Percentiles rank a stretch among this genome's conserved stretches.
Evolutionary conservation across 768 basidiomycete species (phyloP).

Genomic region (Lepiota venenata): DNA sequence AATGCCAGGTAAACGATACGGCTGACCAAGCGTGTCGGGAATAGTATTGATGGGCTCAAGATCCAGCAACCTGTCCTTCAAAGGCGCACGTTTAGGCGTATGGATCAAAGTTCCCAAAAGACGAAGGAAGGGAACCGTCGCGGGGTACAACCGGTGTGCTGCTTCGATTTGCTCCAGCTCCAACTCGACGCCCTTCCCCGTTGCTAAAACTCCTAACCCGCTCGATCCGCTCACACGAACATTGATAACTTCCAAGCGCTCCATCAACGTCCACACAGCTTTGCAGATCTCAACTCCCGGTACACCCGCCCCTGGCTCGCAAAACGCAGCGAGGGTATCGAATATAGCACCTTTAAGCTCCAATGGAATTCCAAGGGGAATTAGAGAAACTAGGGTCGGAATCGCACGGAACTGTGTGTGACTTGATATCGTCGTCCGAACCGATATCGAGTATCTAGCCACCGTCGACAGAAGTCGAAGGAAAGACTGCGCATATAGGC

Average conservation of each 20-base stretch:
- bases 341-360: constrained; percentile 88
- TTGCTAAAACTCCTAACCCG: constrained; percentile 44
- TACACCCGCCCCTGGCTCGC: constrained; percentile 71
- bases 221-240: constrained; percentile 45
- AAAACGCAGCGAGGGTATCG: constrained; percentile 78
- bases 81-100: constrained; percentile 68
- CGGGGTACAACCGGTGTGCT: constrained; percentile 73
- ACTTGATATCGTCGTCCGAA: constrained; percentile 72
- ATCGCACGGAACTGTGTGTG: constrained; percentile 81
- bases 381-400: constrained; percentile 72
- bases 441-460: constrained; percentile 69
- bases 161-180: constrained; percentile 90
- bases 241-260: constrained; percentile 80
- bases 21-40: constrained; percentile 76
- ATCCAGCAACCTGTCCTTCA: constrained; percentile 57
- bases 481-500: constrained; percentile 74
- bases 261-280: constrained; percentile 82
- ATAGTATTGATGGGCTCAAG: constrained; percentile 67
- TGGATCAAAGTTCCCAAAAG: constrained; percentile 83
- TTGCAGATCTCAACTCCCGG: constrained; percentile 78
- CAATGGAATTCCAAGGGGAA: constrained; percentile 80
- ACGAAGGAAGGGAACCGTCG: constrained; percentile 84
- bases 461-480: constrained; percentile 76
- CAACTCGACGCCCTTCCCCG: constrained; percentile 76
- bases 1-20: constrained; percentile 77